Evolutionary conservation across 768 basidiomycete species (phyloP).

Genomic region (Pisolithus microcarpus): DNA sequence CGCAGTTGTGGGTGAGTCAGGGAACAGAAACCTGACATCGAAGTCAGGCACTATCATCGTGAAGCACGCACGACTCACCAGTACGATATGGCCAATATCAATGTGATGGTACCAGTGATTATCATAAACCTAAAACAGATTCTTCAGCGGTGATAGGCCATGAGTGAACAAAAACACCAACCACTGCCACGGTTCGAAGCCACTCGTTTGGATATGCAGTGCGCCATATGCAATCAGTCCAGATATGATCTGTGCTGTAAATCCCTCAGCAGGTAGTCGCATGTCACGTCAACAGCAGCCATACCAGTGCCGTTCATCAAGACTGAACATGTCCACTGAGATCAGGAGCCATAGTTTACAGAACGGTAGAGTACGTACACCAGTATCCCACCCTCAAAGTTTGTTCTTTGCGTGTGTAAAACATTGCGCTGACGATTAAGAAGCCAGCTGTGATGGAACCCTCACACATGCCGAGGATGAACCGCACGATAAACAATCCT

Average conservation of each 20-base stretch:
- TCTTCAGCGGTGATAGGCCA: constrained; percentile 1
- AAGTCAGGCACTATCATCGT: not conserved
- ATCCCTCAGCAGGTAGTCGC: constrained; percentile 3
- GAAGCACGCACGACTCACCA: constrained; percentile 35
- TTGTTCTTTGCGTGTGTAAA: constrained; percentile 67
- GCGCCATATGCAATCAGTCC: constrained; percentile 65
- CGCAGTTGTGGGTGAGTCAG: constrained; percentile 67
- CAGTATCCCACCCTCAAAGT: constrained; percentile 66
- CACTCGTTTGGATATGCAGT: constrained; percentile 49
- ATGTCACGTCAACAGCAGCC: not conserved
- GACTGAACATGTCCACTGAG: constrained; percentile 30
- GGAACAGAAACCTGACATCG: constrained; percentile 52
- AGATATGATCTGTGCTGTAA: constrained; percentile 57
- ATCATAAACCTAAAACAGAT: constrained; percentile 50
- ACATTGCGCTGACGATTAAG: constrained; percentile 72
- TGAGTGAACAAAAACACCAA: constrained; percentile 5
- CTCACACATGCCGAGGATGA: constrained; percentile 69
- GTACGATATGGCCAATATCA: constrained; percentile 44
- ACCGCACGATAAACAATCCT: constrained; percentile 53
- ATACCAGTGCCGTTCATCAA: constrained; percentile 69
- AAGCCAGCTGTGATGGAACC: constrained; percentile 68
- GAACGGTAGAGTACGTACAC: constrained; percentile 41
- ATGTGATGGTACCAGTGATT: constrained; percentile 56
- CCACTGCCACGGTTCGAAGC: constrained; percentile 74
- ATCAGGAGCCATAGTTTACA: not conserved